Evolutionary conservation across 2,329 filamentous ascomycete genomes (phyloP).

Genomic region (Trichoderma oligosporum): DNA sequence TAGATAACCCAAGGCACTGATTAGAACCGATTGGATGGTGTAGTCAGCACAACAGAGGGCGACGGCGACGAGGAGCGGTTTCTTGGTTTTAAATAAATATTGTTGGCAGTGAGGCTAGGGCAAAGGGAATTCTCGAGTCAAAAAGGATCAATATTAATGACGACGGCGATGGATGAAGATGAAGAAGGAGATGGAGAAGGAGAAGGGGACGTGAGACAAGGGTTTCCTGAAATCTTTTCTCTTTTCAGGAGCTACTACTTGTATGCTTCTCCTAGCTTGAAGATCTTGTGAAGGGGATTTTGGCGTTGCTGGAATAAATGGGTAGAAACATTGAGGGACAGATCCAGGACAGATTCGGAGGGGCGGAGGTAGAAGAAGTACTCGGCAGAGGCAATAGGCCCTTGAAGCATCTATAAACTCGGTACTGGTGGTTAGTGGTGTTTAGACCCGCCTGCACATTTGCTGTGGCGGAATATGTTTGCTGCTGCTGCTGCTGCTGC

Average conservation of each 20-base stretch:
- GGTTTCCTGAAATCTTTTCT: conserved; percentile 2
- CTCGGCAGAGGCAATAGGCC: conserved; percentile 19
- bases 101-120: neutral
- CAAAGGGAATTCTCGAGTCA: neutral
- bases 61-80: conserved; percentile 4
- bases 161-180: neutral
- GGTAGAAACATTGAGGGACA: conserved; percentile 17
- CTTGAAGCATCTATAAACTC: conserved; percentile 16
- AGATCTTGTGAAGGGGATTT: conserved; percentile 9
- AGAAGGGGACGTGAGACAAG: conserved; percentile 19
- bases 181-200: neutral
- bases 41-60: neutral
- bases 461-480: conserved; percentile 15
- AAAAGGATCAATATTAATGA: neutral
- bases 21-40: neutral
- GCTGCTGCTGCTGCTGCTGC: neutral
- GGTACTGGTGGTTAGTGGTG: conserved; percentile 20
- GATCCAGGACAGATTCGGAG: conserved; percentile 16
- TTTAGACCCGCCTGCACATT: conserved; percentile 20
- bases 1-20: neutral
- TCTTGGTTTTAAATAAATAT: neutral
- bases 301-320: conserved; percentile 4
- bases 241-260: neutral
- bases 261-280: neutral
- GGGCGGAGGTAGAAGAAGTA: conserved; percentile 20